These are phyloP conservation scores for Phytophthora constricta DNA, from an alignment of 352 stramenopile species.

Conservation along the genomic window DNA sequence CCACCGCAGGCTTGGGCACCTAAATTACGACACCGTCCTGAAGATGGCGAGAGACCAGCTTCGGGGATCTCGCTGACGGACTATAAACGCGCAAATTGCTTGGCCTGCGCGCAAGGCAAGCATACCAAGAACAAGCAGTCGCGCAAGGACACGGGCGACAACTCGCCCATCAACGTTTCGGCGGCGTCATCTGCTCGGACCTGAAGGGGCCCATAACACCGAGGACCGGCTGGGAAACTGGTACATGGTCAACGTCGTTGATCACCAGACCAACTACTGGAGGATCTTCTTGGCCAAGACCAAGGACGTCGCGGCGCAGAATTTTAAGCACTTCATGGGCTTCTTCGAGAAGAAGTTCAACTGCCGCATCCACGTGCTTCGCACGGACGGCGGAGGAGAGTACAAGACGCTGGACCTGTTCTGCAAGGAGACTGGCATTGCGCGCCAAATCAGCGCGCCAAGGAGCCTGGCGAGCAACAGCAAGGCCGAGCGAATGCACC, in stretches of 20 bases:
- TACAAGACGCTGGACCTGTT: slow-evolving; percentile 31
- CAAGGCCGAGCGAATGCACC: slow-evolving; percentile 41
- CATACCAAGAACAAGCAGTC: slow-evolving; percentile 20
- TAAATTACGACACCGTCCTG: slow-evolving; percentile 20
- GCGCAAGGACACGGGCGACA: slow-evolving; percentile 17
- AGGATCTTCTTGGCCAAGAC: slow-evolving; percentile 10
- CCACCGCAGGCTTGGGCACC: slow-evolving; percentile 14
- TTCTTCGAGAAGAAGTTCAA: slow-evolving; percentile 14
- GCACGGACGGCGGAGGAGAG: slow-evolving; percentile 29
- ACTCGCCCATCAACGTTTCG: slow-evolving; percentile 20
- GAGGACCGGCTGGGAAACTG: background rate
- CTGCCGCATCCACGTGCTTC: slow-evolving; percentile 5
- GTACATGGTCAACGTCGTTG: slow-evolving; percentile 24
- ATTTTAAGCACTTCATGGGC: slow-evolving; percentile 16
- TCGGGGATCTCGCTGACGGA: slow-evolving; percentile 20
- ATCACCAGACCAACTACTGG: slow-evolving; percentile 25
- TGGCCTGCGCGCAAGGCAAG: slow-evolving; percentile 27
- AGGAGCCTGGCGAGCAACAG: slow-evolving; percentile 29
- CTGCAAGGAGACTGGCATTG: slow-evolving; percentile 21
- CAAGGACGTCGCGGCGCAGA: slow-evolving; percentile 11
- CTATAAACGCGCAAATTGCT: slow-evolving; percentile 4
- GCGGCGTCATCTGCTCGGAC: slow-evolving; percentile 21
- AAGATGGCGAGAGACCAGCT: slow-evolving; percentile 3
- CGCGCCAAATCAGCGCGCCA: slow-evolving; percentile 17
- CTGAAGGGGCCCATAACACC: slow-evolving; percentile 14